Percentiles rank a stretch among this genome's conserved stretches.
Conservation (phyloP, 495 filamentous ascomycete genomes). For the Rusavskia elegans region DNA sequence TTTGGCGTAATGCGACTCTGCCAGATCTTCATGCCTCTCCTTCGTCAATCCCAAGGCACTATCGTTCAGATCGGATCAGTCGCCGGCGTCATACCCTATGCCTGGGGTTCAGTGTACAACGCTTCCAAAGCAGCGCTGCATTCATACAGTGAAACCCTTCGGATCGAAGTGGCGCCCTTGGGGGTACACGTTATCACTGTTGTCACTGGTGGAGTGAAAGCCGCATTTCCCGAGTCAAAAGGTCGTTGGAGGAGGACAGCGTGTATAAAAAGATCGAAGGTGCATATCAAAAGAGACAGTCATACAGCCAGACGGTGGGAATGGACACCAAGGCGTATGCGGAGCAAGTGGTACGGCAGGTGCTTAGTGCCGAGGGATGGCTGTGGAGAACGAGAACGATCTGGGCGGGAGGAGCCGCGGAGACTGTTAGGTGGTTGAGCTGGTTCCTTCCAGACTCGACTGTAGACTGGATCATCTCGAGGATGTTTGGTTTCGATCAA, state of each 20-base stretch:
- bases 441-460: conserved; percentile 29
- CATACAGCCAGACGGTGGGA: conserved; percentile 39
- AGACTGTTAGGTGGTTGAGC: conserved; percentile 32
- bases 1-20: conserved; percentile 44
- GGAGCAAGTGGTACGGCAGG: conserved; percentile 35
- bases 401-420: conserved; percentile 33
- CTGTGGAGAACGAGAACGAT: conserved; percentile 32
- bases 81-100: conserved; percentile 38
- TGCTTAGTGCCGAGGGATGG: conserved; percentile 32
- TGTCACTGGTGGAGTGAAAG: conserved; percentile 40
- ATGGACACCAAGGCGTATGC: conserved; percentile 40
- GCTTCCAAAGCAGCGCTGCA: conserved; percentile 50
- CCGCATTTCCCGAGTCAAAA: no score
- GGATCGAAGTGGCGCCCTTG: conserved; percentile 36
- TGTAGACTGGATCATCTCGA: conserved; percentile 24
- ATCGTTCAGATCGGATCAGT: conserved; percentile 46
- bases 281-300: conserved; percentile 33
- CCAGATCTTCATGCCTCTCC: conserved; percentile 38
- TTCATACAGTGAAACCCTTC: conserved; percentile 41
- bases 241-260: conserved; percentile 34
- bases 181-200: conserved; percentile 34
- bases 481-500: conserved; percentile 31
- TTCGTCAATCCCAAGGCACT: conserved; percentile 41
- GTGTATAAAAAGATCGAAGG: conserved; percentile 33
- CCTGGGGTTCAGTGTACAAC: conserved; percentile 43